phyloP scores from a whole-genome alignment of 1,284 basidiomycete genomes.

The Cryptococcus maquisensis region DNA sequence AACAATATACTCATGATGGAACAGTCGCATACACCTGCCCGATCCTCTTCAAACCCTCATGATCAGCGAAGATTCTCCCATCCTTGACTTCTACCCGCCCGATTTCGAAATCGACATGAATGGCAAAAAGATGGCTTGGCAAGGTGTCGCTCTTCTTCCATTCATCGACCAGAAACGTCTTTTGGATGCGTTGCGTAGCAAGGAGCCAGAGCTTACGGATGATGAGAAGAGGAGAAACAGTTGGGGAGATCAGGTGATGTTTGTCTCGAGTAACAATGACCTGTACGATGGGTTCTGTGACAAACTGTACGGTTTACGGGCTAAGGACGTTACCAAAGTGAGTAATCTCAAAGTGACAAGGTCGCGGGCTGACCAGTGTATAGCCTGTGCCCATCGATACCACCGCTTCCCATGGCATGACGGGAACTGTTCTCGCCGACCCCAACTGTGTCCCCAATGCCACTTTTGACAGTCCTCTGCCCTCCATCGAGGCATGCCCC shows the following conservation, averaged over 20 bases:
- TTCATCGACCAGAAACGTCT: slow-evolving; percentile 90
- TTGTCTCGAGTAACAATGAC: slow-evolving; percentile 77
- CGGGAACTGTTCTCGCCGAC: slow-evolving; percentile 74
- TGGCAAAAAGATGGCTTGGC: slow-evolving; percentile 99
- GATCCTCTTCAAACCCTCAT: slow-evolving; percentile 81
- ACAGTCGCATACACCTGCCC: slow-evolving; percentile 82
- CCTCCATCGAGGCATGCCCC: slow-evolving; percentile 48
- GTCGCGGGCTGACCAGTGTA: neutral
- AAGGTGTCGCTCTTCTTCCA: slow-evolving; percentile 91
- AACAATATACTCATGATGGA: neutral
- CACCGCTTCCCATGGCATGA: slow-evolving; percentile 69
- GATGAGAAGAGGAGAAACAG: slow-evolving; percentile 80
- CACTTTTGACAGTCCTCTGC: slow-evolving; percentile 75
- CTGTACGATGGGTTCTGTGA: slow-evolving; percentile 82
- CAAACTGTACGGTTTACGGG: slow-evolving; percentile 77
- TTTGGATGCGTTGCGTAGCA: slow-evolving; percentile 72
- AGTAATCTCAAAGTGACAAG: slow-evolving; percentile 34
- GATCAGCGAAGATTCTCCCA: slow-evolving; percentile 80
- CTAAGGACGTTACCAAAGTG: slow-evolving; percentile 62
- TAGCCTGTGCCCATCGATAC: slow-evolving; percentile 60
- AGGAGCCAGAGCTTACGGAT: slow-evolving; percentile 68
- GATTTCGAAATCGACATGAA: slow-evolving; percentile 99
- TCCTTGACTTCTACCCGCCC: slow-evolving; percentile 92
- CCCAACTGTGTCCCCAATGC: slow-evolving; percentile 87
- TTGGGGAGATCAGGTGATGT: slow-evolving; percentile 80